phyloP scores from a whole-genome alignment of 345 rosid genomes.

The Dipteronia dyeriana region DNA sequence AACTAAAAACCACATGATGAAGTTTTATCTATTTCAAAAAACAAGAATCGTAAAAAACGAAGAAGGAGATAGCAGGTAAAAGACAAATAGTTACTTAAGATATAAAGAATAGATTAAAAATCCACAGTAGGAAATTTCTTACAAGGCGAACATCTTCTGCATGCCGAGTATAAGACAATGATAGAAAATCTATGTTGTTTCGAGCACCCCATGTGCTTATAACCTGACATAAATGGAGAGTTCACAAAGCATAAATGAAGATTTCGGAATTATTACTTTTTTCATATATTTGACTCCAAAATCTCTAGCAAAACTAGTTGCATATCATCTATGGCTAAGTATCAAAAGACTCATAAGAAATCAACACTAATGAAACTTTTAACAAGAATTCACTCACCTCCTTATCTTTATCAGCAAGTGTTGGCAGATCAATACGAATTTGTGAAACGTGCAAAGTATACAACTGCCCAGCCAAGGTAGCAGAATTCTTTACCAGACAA shows the following conservation, averaged over 20 bases:
- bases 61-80: slow-evolving; percentile 3
- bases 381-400: slow-evolving; percentile 36
- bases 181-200: slow-evolving; percentile 69
- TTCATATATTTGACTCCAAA: neutral
- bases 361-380: neutral
- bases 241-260: neutral
- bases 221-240: slow-evolving; percentile 39
- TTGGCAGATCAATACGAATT: slow-evolving; percentile 62
- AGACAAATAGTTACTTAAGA: neutral
- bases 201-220: slow-evolving; percentile 71
- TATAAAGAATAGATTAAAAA: slow-evolving; percentile 2
- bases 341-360: neutral
- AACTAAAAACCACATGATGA: neutral
- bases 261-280: neutral
- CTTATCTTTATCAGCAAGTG: slow-evolving; percentile 62
- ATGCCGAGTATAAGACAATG: slow-evolving; percentile 60
- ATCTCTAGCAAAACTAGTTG: slow-evolving; percentile 1
- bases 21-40: neutral
- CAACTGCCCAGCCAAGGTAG: slow-evolving; percentile 51
- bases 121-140: slow-evolving; percentile 24
- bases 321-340: neutral
- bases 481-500: slow-evolving; percentile 67
- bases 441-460: slow-evolving; percentile 74
- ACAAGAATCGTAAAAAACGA: neutral
- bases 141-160: slow-evolving; percentile 73